Percentiles rank a stretch among this genome's conserved stretches.
Conservation (phyloP, 1,284 basidiomycete species). For the Ustilago cynodontis region DNA sequence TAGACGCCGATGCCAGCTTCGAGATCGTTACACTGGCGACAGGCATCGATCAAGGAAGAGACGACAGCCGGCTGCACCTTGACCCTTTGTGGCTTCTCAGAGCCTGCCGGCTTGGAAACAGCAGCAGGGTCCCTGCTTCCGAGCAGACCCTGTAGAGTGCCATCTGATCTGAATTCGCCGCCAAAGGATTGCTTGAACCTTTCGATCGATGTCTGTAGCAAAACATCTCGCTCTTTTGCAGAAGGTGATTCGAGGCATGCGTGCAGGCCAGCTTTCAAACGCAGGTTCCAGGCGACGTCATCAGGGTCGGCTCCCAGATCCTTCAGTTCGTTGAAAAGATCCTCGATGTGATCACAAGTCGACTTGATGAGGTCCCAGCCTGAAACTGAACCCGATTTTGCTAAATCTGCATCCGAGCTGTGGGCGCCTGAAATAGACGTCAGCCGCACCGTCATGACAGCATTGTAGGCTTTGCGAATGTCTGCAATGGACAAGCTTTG, state of each 20-base stretch:
- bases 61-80: constrained; percentile 20
- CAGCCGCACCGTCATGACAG: constrained; percentile 25
- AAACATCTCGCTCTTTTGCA: not conserved
- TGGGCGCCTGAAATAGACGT: not conserved
- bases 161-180: constrained; percentile 10
- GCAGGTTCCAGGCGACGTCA: constrained; percentile 34
- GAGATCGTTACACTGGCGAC: constrained; percentile 26
- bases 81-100: not conserved
- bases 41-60: constrained; percentile 25
- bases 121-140: not conserved
- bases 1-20: constrained; percentile 21
- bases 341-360: constrained; percentile 11
- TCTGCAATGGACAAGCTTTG: constrained; percentile 4
- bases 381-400: too few species aligned
- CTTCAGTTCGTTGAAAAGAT: constrained; percentile 34
- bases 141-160: not conserved
- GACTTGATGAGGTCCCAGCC: not conserved
- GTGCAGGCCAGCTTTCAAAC: constrained; percentile 17
- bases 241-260: constrained; percentile 15
- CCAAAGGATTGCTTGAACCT: constrained; percentile 12
- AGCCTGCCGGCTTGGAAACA: not conserved
- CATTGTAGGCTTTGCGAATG: constrained; percentile 46
- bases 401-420: not conserved
- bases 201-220: constrained; percentile 9
- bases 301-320: constrained; percentile 34